Conservation (phyloP, 2,329 filamentous ascomycete species). For the Penicillium sp. region DNA sequence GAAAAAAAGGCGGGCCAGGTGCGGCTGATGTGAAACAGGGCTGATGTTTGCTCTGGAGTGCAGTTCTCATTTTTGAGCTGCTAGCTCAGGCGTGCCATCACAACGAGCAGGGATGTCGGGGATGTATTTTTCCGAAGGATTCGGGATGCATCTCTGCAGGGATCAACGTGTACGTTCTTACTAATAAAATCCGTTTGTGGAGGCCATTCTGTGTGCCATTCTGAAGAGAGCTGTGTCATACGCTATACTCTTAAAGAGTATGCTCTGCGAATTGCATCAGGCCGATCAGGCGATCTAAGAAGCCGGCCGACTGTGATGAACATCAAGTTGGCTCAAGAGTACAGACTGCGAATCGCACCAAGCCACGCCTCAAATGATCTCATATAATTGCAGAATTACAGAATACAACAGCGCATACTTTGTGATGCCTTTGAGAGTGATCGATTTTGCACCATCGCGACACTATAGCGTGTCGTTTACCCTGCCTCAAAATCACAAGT, state of each 20-base stretch:
- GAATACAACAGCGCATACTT: no score
- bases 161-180: not conserved
- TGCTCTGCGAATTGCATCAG: not conserved
- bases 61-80: not conserved
- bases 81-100: not conserved
- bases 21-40: not conserved
- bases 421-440: no score
- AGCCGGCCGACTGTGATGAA: no score
- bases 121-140: not conserved
- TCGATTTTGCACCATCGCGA: no score
- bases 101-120: not conserved
- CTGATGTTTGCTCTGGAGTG: not conserved
- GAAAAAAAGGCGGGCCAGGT: not conserved
- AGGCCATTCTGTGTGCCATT: not conserved
- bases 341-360: no score
- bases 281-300: no score
- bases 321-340: no score
- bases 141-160: not conserved
- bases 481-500: no score
- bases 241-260: not conserved
- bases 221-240: not conserved
- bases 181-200: no score
- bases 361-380: no score
- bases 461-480: no score
- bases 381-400: no score